Base-by-base conservation (phyloP, 305 asterid genomes). In the Solanum hybrid region DNA sequence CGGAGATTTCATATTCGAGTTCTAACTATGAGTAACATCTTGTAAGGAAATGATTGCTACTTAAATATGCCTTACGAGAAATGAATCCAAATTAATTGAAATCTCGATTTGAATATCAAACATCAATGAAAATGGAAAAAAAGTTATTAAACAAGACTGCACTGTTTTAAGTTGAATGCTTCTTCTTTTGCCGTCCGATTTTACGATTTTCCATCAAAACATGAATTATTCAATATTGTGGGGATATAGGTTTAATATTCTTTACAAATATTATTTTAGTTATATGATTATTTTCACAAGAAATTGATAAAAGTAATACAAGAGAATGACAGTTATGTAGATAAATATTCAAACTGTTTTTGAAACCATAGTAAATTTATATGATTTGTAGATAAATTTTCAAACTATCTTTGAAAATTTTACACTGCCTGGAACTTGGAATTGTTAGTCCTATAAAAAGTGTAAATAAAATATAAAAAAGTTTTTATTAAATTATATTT, bases 21-120 rank as follows among this genome's bases (percentile, higher is more conserved):
- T 9, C 0, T 32, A 0, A 0, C 16, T 16, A 76, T 32, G 8
- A 76, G 1, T 64, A 75, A 73, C 36, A 0, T 8, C 1, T 17
- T 14, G 0, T 17, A 32, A 76, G 2, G 0, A 5, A 73, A 16
- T 16, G 0, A 32, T 8, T 32, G 1, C 37, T 22, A 64, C 72
- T 64, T 64, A 8, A 64, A 64, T 22, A 64, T 7, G 5, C 35
- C 6, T 0, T 32, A 32, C 2, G 0, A 4, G 0, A 17, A 7
- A 0, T 5, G 1, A 32, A 32, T 76, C 1, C 0, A 29, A 0
- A 76, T 2, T 76, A 76, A 76, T 76, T 72, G 3, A 27, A 27
- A 73, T 29, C 0, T 27, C 22, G 1, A 27, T 27, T 4, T 72
- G 5, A 72, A 72, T 27, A 72, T 27, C 10, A 11, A 7, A 72